These are phyloP conservation scores for Monascus ruber DNA, from an alignment of 2,329 filamentous ascomycete genomes.

Conservation along the genomic window DNA sequence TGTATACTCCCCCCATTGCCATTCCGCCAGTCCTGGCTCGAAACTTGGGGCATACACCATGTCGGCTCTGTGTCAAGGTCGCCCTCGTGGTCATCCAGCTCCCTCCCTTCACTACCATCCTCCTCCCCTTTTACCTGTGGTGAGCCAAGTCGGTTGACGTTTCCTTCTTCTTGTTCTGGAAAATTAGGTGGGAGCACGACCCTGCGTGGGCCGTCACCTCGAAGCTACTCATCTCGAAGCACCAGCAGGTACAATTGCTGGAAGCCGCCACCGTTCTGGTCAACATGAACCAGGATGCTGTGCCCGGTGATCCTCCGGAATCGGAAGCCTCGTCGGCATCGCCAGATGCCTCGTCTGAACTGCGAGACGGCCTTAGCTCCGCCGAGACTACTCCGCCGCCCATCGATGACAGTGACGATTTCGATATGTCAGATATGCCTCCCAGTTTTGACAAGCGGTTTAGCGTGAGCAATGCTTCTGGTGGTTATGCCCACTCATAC, in stretches of 20 bases:
- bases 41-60: conserved; percentile 29
- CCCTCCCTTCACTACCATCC: conserved; percentile 17
- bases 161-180: conserved; percentile 21
- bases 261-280: conserved; percentile 95
- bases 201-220: conserved; percentile 96
- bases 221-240: conserved; percentile 96
- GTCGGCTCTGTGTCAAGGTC: conserved; percentile 26
- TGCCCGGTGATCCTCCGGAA: conserved; percentile 53
- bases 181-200: conserved; percentile 90
- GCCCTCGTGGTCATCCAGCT: conserved; percentile 25
- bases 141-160: conserved; percentile 29
- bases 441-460: conserved; percentile 46
- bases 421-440: conserved; percentile 37
- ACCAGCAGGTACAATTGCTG: conserved; percentile 95
- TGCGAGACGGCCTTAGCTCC: conserved; percentile 64
- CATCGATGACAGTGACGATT: conserved; percentile 35
- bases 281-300: conserved; percentile 64
- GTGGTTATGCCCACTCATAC: conserved; percentile 61
- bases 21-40: conserved; percentile 30
- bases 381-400: conserved; percentile 88
- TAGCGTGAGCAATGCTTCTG: conserved; percentile 35
- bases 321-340: conserved; percentile 77
- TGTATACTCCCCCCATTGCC: conserved; percentile 55
- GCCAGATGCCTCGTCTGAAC: conserved; percentile 69
- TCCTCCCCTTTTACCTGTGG: conserved; percentile 16